Conservation (phyloP, 164 flowering plant species). For the Amborella trichopoda region DNA sequence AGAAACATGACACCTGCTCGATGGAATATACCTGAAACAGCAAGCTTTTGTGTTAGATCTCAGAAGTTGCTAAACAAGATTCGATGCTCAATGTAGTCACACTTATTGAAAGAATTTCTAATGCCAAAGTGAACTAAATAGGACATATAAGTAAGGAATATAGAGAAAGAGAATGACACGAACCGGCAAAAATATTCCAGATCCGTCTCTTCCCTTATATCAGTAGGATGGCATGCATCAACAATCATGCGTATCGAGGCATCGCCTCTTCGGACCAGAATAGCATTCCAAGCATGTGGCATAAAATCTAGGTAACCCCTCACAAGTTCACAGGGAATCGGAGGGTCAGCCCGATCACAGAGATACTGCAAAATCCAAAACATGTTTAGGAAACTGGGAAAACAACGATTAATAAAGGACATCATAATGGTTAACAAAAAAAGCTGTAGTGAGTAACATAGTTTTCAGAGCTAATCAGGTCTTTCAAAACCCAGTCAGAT, state of each 20-base stretch:
- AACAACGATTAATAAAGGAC: too few relatives aligned
- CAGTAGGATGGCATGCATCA: slow-evolving; percentile 97
- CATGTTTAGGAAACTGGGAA: slow-evolving; percentile 21
- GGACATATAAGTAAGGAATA: background rate
- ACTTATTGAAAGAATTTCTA: too few relatives aligned
- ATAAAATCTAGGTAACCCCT: slow-evolving; percentile 86
- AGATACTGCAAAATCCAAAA: slow-evolving; percentile 44
- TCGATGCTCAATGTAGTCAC: too few relatives aligned
- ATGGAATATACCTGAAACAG: slow-evolving; percentile 67
- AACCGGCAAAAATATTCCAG: slow-evolving; percentile 77
- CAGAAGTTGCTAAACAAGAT: background rate
- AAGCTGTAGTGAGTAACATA: too few relatives aligned
- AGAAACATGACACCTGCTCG: slow-evolving; percentile 34
- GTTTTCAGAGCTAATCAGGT: too few relatives aligned
- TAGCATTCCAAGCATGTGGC: slow-evolving; percentile 96
- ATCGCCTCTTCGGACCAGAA: slow-evolving; percentile 41
- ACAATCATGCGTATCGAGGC: slow-evolving; percentile 75
- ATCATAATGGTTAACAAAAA: too few relatives aligned
- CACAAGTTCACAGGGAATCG: slow-evolving; percentile 89
- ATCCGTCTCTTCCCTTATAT: slow-evolving; percentile 82
- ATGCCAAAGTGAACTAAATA: background rate
- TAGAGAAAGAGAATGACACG: slow-evolving; percentile 9
- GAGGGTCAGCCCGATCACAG: slow-evolving; percentile 90
- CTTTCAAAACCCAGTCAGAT: too few relatives aligned
- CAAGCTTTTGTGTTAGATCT: background rate